Evolutionary conservation across 2,329 filamentous ascomycete species (phyloP).

Genomic region (Colletotrichum echinochloae): DNA sequence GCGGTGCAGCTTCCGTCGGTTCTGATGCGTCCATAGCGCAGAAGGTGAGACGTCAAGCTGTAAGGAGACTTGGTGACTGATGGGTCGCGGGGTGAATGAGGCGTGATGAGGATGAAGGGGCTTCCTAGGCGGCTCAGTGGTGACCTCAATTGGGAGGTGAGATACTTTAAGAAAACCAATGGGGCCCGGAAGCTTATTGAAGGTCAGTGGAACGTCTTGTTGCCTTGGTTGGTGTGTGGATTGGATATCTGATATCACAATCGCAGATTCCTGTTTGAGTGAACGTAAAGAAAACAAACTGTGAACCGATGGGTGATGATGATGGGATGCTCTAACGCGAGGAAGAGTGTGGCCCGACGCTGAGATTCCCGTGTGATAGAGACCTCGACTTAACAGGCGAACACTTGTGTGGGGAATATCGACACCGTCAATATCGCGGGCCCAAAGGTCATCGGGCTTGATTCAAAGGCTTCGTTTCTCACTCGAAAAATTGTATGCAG

Average conservation of each 20-base stretch:
- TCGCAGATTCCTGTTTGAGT: background rate
- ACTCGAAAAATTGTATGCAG: conserved; percentile 38
- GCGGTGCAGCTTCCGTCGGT: background rate
- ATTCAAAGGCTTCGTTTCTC: conserved; percentile 3
- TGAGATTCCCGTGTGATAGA: background rate
- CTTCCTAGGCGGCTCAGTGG: background rate
- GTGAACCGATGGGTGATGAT: background rate
- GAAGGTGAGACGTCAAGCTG: background rate
- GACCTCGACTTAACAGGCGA: background rate
- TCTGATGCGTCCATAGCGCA: conserved; percentile 32
- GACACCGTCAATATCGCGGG: conserved; percentile 6
- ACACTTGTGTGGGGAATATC: background rate
- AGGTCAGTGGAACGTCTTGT: background rate
- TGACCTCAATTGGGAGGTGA: no score
- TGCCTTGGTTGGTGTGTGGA: background rate
- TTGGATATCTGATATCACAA: background rate
- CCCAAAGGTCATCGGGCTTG: conserved; percentile 17
- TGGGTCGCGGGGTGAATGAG: background rate
- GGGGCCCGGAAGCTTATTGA: no score
- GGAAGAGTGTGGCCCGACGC: background rate
- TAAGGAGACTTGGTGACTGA: background rate
- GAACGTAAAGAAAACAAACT: background rate
- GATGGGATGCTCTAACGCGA: background rate
- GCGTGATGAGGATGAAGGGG: background rate
- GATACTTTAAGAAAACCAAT: background rate